Conservation (phyloP, 73 alveolate genomes). For the Vitrella brassicaformis region DNA sequence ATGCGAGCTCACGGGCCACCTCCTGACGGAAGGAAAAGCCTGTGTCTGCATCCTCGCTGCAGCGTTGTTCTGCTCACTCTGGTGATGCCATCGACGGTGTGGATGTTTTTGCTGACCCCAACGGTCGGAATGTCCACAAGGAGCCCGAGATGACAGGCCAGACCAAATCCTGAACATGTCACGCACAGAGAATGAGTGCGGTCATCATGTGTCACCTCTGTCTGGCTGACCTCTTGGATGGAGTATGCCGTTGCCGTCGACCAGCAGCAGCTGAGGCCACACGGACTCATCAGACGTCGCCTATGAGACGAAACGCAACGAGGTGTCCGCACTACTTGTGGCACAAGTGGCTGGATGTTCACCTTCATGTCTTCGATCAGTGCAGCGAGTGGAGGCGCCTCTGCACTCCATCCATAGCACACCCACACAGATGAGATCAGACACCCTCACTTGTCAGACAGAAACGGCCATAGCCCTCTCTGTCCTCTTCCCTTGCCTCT, state of each 20-base stretch:
- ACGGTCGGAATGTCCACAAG: conserved; percentile 69
- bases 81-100: conserved; percentile 84
- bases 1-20: conserved; percentile 67
- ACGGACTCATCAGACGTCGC: conserved; percentile 54
- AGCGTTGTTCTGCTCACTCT: conserved; percentile 55
- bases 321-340: too few relatives aligned
- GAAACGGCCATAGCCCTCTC: too few relatives aligned
- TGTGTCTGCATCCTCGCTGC: conserved; percentile 44
- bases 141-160: conserved; percentile 90
- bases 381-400: conserved; percentile 66
- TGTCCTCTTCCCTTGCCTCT: too few relatives aligned
- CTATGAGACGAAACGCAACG: conserved; percentile 51
- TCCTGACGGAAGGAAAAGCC: conserved; percentile 40
- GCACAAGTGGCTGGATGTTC: too few relatives aligned
- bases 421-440: too few relatives aligned
- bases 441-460: too few relatives aligned
- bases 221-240: conserved; percentile 82
- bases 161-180: too few relatives aligned
- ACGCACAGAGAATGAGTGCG: too few relatives aligned
- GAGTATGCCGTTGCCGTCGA: conserved; percentile 91
- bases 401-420: too few relatives aligned
- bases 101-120: conserved; percentile 83
- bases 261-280: conserved; percentile 75
- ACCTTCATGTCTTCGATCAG: too few relatives aligned
- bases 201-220: too few relatives aligned